phyloP scores from a whole-genome alignment of 2,329 filamentous ascomycete species.

The Aspergillus quadricinctus region DNA sequence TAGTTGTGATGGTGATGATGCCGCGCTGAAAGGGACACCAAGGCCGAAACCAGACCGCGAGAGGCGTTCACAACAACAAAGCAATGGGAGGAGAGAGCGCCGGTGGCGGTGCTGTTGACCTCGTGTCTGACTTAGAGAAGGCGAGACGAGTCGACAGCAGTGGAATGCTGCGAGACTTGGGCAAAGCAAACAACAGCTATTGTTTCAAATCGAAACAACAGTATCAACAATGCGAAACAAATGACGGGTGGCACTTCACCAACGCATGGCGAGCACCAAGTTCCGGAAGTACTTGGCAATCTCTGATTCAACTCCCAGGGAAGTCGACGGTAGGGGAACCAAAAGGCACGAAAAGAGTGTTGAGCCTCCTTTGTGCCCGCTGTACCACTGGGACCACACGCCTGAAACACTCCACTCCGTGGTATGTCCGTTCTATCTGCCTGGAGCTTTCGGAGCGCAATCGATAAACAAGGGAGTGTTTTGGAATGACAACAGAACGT shows the following conservation, averaged over 20 bases:
- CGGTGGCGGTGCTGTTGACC: slow-evolving; percentile 12
- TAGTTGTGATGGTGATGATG: neutral
- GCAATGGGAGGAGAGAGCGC: slow-evolving; percentile 5
- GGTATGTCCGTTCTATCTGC: slow-evolving; percentile 4
- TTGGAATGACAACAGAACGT: slow-evolving; percentile 24
- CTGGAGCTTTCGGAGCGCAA: slow-evolving; percentile 11
- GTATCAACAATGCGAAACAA: slow-evolving; percentile 9
- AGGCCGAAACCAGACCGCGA: slow-evolving; percentile 3
- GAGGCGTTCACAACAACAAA: slow-evolving; percentile 12
- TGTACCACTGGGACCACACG: slow-evolving; percentile 12
- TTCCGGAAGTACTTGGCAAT: slow-evolving; percentile 11
- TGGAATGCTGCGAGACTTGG: slow-evolving; percentile 27
- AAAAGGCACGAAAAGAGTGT: neutral
- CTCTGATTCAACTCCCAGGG: slow-evolving; percentile 13
- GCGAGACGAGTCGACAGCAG: slow-evolving; percentile 10
- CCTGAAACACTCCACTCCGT: slow-evolving; percentile 11
- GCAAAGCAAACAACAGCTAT: slow-evolving; percentile 12
- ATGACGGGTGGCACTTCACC: slow-evolving; percentile 23
- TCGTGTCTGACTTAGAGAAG: slow-evolving; percentile 12
- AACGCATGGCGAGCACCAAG: slow-evolving; percentile 20
- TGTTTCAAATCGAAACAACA: slow-evolving; percentile 15
- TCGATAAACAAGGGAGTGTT: slow-evolving; percentile 24
- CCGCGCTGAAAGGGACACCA: neutral
- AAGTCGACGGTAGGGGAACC: neutral
- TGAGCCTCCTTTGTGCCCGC: slow-evolving; percentile 8